phyloP scores from a whole-genome alignment of 1,284 basidiomycete species.

The Heterobasidion parviporum region DNA sequence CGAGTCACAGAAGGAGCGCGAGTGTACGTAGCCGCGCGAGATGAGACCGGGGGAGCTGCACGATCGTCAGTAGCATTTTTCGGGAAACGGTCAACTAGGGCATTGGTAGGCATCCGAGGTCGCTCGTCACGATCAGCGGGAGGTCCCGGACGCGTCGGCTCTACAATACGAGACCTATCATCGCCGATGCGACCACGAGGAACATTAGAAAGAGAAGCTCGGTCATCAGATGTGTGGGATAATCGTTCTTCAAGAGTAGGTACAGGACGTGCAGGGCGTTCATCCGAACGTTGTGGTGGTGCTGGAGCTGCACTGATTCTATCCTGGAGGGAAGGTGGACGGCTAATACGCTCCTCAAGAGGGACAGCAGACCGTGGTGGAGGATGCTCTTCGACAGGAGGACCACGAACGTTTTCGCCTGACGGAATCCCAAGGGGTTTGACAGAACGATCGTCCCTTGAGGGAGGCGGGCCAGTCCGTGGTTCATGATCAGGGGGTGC shows the following conservation, averaged over 20 bases:
- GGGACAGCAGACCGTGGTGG: slow-evolving; percentile 5
- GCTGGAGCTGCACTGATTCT: slow-evolving; percentile 13
- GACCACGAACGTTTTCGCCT: background rate
- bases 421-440: slow-evolving; percentile 1
- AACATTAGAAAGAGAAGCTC: slow-evolving; percentile 10
- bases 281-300: slow-evolving; percentile 3
- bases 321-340: slow-evolving; percentile 17
- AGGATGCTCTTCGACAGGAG: slow-evolving; percentile 1
- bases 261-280: slow-evolving; percentile 11
- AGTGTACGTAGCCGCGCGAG: slow-evolving; percentile 9
- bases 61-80: slow-evolving; percentile 14
- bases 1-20: slow-evolving; percentile 19
- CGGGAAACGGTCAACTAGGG: slow-evolving; percentile 4
- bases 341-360: slow-evolving; percentile 5
- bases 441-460: background rate
- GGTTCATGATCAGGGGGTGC: slow-evolving; percentile 2
- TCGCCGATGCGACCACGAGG: background rate
- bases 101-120: background rate
- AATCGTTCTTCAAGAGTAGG: slow-evolving; percentile 18
- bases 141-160: slow-evolving; percentile 3
- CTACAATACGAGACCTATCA: slow-evolving; percentile 8
- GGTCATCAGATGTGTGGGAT: slow-evolving; percentile 14
- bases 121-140: slow-evolving; percentile 7
- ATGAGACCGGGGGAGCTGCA: background rate
- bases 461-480: slow-evolving; percentile 1